phyloP scores from a whole-genome alignment of 768 basidiomycete species.

The Albatrellus ellisii region DNA sequence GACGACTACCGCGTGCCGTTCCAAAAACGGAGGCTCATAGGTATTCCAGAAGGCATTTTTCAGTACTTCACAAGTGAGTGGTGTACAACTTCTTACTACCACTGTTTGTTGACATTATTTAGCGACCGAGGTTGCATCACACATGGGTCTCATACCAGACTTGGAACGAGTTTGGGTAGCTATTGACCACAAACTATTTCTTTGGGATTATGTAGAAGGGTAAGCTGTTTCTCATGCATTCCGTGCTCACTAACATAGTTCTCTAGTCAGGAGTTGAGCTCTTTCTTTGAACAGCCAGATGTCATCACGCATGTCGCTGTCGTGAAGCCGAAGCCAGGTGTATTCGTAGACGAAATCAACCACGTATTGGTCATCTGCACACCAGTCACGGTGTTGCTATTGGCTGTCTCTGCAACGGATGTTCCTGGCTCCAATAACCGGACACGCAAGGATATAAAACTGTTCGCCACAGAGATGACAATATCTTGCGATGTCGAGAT shows the following conservation, averaged over 20 bases:
- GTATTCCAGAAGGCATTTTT: constrained; percentile 69
- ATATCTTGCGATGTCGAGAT: constrained; percentile 74
- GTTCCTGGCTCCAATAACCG: constrained; percentile 26
- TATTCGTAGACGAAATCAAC: constrained; percentile 90
- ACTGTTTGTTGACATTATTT: no score
- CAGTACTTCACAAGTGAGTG: constrained; percentile 59
- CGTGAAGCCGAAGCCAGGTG: constrained; percentile 70
- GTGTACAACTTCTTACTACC: background rate
- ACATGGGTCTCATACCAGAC: constrained; percentile 87
- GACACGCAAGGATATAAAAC: constrained; percentile 59
- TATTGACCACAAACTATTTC: constrained; percentile 83
- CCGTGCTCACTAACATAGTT: constrained; percentile 5
- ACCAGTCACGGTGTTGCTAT: constrained; percentile 65
- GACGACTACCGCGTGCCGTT: constrained; percentile 72
- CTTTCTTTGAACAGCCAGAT: constrained; percentile 86
- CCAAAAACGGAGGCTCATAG: constrained; percentile 62
- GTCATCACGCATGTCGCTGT: constrained; percentile 83
- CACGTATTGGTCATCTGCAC: constrained; percentile 86
- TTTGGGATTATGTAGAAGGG: constrained; percentile 97
- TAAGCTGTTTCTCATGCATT: constrained; percentile 25
- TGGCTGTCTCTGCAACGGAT: constrained; percentile 58
- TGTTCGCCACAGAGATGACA: constrained; percentile 83
- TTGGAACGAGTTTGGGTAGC: constrained; percentile 94
- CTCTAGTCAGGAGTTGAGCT: constrained; percentile 73
- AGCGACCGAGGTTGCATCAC: constrained; percentile 60